Evolutionary conservation across 148 eudicot species (phyloP).

Genomic region (Nepenthes gracilis): DNA sequence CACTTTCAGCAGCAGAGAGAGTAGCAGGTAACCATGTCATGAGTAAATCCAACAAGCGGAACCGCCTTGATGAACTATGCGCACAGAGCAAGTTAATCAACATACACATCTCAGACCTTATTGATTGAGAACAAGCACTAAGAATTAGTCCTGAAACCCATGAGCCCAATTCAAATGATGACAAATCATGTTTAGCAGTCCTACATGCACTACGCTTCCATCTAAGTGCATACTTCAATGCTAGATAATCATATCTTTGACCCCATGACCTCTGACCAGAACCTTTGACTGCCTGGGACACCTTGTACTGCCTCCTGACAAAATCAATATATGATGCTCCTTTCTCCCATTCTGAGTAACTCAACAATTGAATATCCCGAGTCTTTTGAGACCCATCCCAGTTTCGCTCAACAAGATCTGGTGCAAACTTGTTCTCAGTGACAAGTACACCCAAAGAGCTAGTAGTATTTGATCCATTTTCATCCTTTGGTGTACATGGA

Average conservation of each 20-base stretch:
- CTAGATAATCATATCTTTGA: conserved; percentile 69
- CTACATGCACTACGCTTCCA: conserved; percentile 76
- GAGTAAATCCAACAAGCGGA: conserved; percentile 74
- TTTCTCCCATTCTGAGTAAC: conserved; percentile 96
- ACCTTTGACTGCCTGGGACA: conserved; percentile 55
- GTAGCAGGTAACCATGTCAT: conserved; percentile 90
- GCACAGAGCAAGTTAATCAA: conserved; percentile 84
- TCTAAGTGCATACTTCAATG: conserved; percentile 85
- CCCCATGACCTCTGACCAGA: conserved; percentile 59
- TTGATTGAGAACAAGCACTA: conserved; percentile 97
- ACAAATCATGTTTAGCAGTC: conserved; percentile 42
- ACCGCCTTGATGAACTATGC: conserved; percentile 77
- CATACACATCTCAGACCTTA: conserved; percentile 98
- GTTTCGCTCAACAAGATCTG: conserved; percentile 52
- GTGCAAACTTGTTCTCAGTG: conserved; percentile 40
- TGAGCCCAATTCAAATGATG: conserved; percentile 93
- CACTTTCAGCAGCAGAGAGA: conserved; percentile 93
- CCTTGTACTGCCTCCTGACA: conserved; percentile 97
- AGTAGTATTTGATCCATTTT: conserved; percentile 29
- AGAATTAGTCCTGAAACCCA: conserved; percentile 97
- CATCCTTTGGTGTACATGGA: conserved; percentile 41
- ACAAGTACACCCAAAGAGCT: conserved; percentile 27
- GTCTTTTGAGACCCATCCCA: conserved; percentile 75
- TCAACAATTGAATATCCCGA: conserved; percentile 77
- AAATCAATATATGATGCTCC: conserved; percentile 99